These are phyloP conservation scores for Salix koriyanagi DNA, from an alignment of 345 rosid species.

Conservation along the genomic window DNA sequence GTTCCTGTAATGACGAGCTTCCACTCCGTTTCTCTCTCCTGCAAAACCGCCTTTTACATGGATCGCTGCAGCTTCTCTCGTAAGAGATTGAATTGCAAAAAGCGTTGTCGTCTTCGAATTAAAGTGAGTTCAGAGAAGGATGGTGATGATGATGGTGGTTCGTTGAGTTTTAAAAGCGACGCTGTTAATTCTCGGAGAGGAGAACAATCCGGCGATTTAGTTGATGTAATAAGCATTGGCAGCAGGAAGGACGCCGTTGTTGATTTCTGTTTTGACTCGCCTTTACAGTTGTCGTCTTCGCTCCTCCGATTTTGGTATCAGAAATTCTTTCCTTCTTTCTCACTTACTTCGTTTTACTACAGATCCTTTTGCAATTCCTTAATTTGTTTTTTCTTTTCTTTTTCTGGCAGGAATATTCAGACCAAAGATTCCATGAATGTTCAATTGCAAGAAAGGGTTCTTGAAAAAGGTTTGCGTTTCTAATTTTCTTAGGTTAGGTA, in stretches of 20 bases:
- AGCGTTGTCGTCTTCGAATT: neutral
- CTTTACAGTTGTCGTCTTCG: constrained; percentile 44
- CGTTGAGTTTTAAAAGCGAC: neutral
- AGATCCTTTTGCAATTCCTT: neutral
- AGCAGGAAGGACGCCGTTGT: constrained; percentile 72
- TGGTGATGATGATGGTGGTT: neutral
- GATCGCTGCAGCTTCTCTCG: neutral
- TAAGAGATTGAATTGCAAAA: neutral
- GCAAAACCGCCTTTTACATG: neutral
- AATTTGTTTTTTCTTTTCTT: neutral
- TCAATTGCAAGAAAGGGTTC: constrained; percentile 54
- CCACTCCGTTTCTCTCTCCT: neutral
- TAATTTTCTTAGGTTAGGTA: neutral
- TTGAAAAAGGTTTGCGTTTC: constrained; percentile 39
- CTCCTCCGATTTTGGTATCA: constrained; percentile 71
- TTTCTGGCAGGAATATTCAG: constrained; percentile 51
- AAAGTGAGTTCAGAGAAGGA: constrained; percentile 23
- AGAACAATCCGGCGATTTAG: constrained; percentile 18
- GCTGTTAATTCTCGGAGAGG: constrained; percentile 4
- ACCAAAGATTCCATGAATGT: constrained; percentile 42
- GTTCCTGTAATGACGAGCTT: neutral
- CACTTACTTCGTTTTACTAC: neutral
- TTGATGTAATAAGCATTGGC: constrained; percentile 75
- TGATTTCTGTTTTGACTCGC: constrained; percentile 71
- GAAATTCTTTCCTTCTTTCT: neutral